Percentiles rank a stretch among this genome's conserved stretches.
Conservation (phyloP, 2,329 filamentous ascomycete species). For the Diaporthe batatas region DNA sequence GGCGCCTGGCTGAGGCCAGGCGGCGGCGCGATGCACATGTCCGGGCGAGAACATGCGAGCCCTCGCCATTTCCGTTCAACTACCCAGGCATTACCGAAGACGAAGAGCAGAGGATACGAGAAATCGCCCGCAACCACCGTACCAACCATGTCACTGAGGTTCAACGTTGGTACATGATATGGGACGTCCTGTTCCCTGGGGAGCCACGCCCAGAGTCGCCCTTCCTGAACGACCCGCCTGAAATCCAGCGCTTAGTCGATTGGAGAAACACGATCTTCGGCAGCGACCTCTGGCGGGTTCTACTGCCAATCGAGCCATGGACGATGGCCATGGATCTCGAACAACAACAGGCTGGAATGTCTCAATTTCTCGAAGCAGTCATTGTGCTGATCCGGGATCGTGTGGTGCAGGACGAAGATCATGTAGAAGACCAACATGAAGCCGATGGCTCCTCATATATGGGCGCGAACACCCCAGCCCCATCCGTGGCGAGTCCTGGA, state of each 20-base stretch:
- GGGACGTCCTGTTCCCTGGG: slow-evolving; percentile 4
- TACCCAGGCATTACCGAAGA: slow-evolving; percentile 16
- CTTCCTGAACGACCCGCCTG: not conserved
- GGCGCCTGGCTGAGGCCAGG: not conserved
- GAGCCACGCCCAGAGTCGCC: not conserved
- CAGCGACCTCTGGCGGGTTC: not conserved
- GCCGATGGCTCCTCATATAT: not conserved
- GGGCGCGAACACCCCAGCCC: not conserved
- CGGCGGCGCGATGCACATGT: not conserved
- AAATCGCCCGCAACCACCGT: not conserved
- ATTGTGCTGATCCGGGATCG: not conserved
- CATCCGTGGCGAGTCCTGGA: not conserved
- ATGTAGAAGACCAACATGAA: not conserved
- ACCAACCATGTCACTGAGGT: not conserved
- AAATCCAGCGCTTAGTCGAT: not conserved
- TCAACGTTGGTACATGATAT: slow-evolving; percentile 12
- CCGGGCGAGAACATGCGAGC: not conserved
- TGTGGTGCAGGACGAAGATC: not conserved
- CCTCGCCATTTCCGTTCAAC: not conserved
- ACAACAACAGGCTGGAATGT: not conserved
- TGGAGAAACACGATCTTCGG: not conserved
- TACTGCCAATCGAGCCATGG: not conserved
- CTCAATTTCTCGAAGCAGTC: not conserved
- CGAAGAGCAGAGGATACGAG: not conserved
- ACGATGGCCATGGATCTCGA: not conserved